Percentiles rank a stretch among this genome's conserved stretches.
Conservation (phyloP, 345 rosid species). For the Dipteronia dyeriana region DNA sequence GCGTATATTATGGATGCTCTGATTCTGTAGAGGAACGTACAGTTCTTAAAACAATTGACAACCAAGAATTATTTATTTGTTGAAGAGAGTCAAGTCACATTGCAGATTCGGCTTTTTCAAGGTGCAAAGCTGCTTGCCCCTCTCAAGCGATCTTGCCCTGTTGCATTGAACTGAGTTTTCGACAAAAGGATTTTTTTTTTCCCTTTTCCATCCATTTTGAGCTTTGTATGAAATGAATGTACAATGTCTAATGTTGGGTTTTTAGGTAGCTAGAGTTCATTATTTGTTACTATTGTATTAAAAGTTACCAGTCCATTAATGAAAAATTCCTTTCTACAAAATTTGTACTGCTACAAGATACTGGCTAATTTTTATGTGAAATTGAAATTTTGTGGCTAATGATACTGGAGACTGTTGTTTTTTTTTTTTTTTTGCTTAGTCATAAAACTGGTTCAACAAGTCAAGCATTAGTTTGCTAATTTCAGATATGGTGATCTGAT, state of each 20-base stretch:
- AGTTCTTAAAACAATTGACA: slow-evolving; percentile 18
- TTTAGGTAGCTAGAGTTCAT: slow-evolving; percentile 22
- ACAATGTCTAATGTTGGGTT: slow-evolving; percentile 14
- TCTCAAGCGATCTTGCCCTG: neutral
- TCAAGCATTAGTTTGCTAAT: neutral
- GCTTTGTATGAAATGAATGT: slow-evolving; percentile 16
- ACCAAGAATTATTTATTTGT: slow-evolving; percentile 27
- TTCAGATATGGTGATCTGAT: no score
- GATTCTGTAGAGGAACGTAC: slow-evolving; percentile 27
- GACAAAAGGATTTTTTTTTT: neutral
- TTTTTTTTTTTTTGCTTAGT: neutral
- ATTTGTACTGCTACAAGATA: neutral
- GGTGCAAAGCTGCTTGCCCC: slow-evolving; percentile 14
- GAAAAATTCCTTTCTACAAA: slow-evolving; percentile 18
- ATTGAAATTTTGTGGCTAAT: neutral
- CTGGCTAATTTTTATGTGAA: neutral
- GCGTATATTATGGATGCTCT: slow-evolving; percentile 29
- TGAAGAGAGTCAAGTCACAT: slow-evolving; percentile 27
- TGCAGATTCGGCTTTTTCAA: slow-evolving; percentile 26
- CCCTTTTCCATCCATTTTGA: slow-evolving; percentile 8
- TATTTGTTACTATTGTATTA: slow-evolving; percentile 25
- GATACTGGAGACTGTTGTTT: neutral
- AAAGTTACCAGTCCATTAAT: slow-evolving; percentile 31
- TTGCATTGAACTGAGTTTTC: slow-evolving; percentile 15
- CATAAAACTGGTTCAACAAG: neutral